These are phyloP conservation scores for Elsinoe australis DNA, from an alignment of 2,329 filamentous ascomycete genomes.

Conservation along the genomic window DNA sequence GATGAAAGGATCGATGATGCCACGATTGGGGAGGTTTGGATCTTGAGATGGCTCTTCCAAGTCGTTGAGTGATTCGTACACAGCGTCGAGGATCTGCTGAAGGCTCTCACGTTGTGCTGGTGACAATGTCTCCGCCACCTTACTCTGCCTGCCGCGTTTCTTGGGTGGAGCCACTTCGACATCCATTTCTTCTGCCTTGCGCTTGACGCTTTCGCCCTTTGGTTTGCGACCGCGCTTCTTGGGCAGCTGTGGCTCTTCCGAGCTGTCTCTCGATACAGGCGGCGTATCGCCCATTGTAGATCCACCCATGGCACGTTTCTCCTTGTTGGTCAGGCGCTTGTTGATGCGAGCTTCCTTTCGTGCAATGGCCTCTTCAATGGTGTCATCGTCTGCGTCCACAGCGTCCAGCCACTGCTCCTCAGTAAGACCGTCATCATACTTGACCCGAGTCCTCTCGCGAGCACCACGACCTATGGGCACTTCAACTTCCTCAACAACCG, in stretches of 20 bases:
- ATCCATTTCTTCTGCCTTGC: slow-evolving; percentile 72
- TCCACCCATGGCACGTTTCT: slow-evolving; percentile 48
- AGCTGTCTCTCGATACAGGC: slow-evolving; percentile 69
- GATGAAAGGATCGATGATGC: slow-evolving; percentile 90
- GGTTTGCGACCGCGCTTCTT: slow-evolving; percentile 81
- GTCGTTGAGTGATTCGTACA: slow-evolving; percentile 74
- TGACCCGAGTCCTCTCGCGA: slow-evolving; percentile 86
- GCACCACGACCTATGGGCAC: slow-evolving; percentile 80
- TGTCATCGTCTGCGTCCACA: slow-evolving; percentile 93
- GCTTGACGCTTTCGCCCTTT: slow-evolving; percentile 70
- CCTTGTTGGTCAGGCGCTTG: slow-evolving; percentile 67
- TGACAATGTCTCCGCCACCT: slow-evolving; percentile 57
- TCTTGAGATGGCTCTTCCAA: slow-evolving; percentile 68
- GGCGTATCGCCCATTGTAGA: slow-evolving; percentile 61
- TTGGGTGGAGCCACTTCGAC: slow-evolving; percentile 70
- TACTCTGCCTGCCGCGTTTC: slow-evolving; percentile 63
- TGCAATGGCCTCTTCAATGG: slow-evolving; percentile 83
- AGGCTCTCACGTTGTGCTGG: slow-evolving; percentile 66
- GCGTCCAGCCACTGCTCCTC: slow-evolving; percentile 99
- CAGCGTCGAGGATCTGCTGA: slow-evolving; percentile 66
- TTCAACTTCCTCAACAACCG: slow-evolving; percentile 68
- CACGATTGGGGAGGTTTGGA: slow-evolving; percentile 54
- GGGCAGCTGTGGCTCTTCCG: slow-evolving; percentile 57
- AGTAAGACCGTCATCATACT: slow-evolving; percentile 93
- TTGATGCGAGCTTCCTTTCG: slow-evolving; percentile 81